Evolutionary conservation across 2,329 filamentous ascomycete genomes (phyloP), one percentile per base, ranked within the genome.

Genomic region (Helminthosporium solani): DNA sequence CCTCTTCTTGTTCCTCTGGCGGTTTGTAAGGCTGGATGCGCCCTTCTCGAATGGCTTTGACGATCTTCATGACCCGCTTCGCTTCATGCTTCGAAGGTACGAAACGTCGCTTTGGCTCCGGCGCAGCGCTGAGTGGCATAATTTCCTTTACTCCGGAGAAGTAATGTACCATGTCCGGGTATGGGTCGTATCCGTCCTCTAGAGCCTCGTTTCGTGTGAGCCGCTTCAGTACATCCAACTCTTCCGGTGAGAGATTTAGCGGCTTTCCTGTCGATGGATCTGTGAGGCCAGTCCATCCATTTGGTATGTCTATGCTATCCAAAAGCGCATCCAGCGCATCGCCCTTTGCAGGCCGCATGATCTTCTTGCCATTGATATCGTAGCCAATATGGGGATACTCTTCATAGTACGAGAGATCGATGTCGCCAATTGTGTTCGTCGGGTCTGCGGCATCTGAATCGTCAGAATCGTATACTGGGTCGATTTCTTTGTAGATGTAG

Each of bases 371-470:
- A 70, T 99, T 95, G 75, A 99, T 97, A 63, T 96, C 89, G 73
- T 99, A 99, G 49, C 94, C 94, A 67, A 99, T 96, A 69, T 99
- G 94, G 40, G 94, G 94, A 68, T 96, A 99, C 28, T 89, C 87
- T 70, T 99, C 94, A 76, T 99, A 99, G 73, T 96, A 97, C 2
- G 88, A 87, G 40, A 97, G 76, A 4, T 91, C 89, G 49, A 99
- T 99, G 67, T 97, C 80, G 57, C 94, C 95, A 61, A 99, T 96
- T 0, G 94, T 97, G 73, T 99, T 99, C 41, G 78, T 79, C 21
- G 85, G 82, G 45, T 83, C 86, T 51, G 87, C 83, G 3, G 85
- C 86, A 68, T 96, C 92, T 2, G 88, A 88, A 66, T 96, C 92
- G 72, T 99, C 95, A 1, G 91, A 96, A 66, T 97, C 94, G 73